Base-by-base conservation (phyloP, 2,329 filamentous ascomycete genomes). In the Monilinia aucupariae region DNA sequence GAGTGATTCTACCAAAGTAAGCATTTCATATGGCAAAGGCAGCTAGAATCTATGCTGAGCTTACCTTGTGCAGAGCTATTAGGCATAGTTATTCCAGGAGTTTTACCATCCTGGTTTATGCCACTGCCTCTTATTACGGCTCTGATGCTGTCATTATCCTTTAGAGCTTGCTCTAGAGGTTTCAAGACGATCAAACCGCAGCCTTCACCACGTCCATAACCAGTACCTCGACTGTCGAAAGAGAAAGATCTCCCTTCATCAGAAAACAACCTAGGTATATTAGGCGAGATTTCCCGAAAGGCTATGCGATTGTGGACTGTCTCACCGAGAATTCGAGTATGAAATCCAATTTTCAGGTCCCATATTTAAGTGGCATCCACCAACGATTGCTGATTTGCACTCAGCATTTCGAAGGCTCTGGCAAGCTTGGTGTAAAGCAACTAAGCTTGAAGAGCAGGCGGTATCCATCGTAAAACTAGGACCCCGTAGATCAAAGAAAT, bases 171-270 rank as follows among this genome's bases (percentile, higher is more conserved):
- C 6, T 76, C 74, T 0, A 88, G 73, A 4, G 79, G 78, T 73
- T 88, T 88, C 49, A 89, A 69, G 4, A 87, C 69, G 1, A 89
- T 72, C 12, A 82, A 77, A 0, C 78, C 83, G 32, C 83, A 76
- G 0, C 85, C 86, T 68, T 89, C 86, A 1, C 84, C 86, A 47
- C 85, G 78, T 0, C 81, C 84, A 68, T 88, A 89, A 0, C 86
- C 86, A 64, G 85, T 81, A 17, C 84, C 86, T 1, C 79, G 76
- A 22, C 76, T 69, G 66, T 88, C 85, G 65, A 85, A 87, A 59
- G 81, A 81, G 64, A 79, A 71, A 13, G 67, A 73, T 41, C 67
- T 63, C 13, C 71, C 71, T 41, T 69, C 63, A 34, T 68, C 67
- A 2, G 68, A 70, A 48, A 73, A 69, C 17, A 72, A 64, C 2